Evolutionary conservation across 1,139 yeast species (phyloP).

Genomic region (Suhomyces choctaworum): DNA sequence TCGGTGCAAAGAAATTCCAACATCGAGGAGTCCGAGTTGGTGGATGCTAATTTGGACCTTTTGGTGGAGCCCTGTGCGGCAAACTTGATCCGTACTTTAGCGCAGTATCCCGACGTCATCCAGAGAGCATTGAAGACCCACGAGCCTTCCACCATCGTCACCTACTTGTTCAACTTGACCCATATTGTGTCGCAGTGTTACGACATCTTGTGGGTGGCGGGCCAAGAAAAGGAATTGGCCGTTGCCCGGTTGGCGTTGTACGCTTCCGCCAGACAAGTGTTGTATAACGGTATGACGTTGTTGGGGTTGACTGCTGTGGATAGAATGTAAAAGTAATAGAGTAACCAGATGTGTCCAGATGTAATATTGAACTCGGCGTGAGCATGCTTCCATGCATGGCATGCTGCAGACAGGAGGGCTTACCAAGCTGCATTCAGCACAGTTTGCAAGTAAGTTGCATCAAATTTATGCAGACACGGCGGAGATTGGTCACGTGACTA

Average conservation of each 20-base stretch:
- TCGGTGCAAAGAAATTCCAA: conserved; percentile 88
- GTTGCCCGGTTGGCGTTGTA: conserved; percentile 92
- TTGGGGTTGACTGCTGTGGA: conserved; percentile 97
- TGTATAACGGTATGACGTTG: conserved; percentile 86
- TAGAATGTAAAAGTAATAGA: conserved; percentile 89
- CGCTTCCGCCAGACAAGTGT: conserved; percentile 85
- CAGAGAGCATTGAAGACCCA: conserved; percentile 79
- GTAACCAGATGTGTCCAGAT: neutral
- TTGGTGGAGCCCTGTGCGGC: conserved; percentile 77
- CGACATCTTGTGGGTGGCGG: conserved; percentile 96
- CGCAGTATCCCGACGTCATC: conserved; percentile 90
- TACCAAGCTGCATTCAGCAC: too few species aligned
- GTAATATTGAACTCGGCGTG: neutral
- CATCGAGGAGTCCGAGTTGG: conserved; percentile 47
- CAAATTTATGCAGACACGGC: too few species aligned
- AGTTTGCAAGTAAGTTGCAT: too few species aligned
- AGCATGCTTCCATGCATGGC: too few species aligned
- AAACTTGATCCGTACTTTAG: conserved; percentile 71
- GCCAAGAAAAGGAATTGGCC: conserved; percentile 87
- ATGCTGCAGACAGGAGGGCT: too few species aligned
- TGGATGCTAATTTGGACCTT: conserved; percentile 65
- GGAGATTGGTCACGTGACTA: too few species aligned
- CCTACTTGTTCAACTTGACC: conserved; percentile 87
- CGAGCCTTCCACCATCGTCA: conserved; percentile 94
- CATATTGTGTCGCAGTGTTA: conserved; percentile 95